These are phyloP conservation scores for Triticum monococcum DNA, from an alignment of 176 grass and related monocot species.

Conservation along the genomic window DNA sequence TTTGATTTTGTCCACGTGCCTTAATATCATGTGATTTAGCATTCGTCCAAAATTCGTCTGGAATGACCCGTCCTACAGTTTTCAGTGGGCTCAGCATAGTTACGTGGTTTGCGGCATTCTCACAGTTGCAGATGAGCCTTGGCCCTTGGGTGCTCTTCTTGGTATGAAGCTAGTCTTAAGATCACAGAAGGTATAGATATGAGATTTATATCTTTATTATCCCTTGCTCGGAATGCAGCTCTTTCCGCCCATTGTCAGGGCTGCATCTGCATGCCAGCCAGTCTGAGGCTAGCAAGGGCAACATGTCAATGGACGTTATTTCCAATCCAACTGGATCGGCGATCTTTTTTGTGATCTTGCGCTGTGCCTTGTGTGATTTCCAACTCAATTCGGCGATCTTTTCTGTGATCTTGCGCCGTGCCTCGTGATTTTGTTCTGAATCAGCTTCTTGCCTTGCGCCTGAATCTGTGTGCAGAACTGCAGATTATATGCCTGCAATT, in stretches of 20 bases:
- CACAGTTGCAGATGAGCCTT: neutral
- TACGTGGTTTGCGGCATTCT: neutral
- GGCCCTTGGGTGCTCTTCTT: neutral
- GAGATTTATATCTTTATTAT: neutral
- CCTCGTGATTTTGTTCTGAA: neutral
- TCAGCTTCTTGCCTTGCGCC: neutral
- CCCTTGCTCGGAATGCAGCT: neutral
- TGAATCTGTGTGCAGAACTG: neutral
- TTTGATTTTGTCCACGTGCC: conserved; percentile 21
- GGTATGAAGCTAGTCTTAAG: neutral
- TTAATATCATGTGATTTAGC: conserved; percentile 17
- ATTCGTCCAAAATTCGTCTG: conserved; percentile 12
- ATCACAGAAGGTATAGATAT: neutral
- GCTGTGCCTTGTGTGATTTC: no score
- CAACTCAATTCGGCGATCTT: no score
- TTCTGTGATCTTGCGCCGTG: neutral
- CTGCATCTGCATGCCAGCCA: no score
- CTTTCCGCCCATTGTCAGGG: neutral
- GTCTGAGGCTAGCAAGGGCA: neutral
- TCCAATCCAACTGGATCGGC: no score
- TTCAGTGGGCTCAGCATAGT: neutral
- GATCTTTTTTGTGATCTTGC: no score
- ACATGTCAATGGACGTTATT: neutral
- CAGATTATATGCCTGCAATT: neutral
- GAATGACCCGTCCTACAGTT: neutral